These are phyloP conservation scores for Citrus reticulata DNA, from an alignment of 345 rosid species.

Conservation along the genomic window DNA sequence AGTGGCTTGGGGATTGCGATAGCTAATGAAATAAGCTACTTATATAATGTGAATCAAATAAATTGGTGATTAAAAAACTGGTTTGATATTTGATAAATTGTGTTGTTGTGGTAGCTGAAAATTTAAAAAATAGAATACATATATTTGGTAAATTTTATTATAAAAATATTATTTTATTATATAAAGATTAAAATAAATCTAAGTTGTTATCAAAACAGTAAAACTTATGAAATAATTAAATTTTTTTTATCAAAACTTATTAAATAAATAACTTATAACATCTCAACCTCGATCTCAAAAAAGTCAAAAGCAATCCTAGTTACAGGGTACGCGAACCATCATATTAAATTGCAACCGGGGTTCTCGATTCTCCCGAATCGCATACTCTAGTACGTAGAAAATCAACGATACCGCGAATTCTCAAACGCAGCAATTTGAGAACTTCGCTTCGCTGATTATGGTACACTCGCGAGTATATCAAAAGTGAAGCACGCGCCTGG, in stretches of 20 bases:
- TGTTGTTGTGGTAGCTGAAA: rapidly evolving
- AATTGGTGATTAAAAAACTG: too few species aligned
- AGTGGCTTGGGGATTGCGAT: rapidly evolving
- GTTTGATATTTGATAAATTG: rapidly evolving
- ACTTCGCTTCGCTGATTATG: neutral
- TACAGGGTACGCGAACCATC: constrained; percentile 4
- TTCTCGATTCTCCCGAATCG: neutral
- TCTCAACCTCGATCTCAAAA: too few species aligned
- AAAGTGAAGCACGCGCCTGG: neutral
- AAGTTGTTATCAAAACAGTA: too few species aligned
- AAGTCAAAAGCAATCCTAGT: neutral
- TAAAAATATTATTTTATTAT: too few species aligned
- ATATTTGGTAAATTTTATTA: rapidly evolving
- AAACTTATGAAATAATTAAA: too few species aligned
- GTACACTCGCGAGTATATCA: constrained; percentile 11
- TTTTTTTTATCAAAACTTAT: too few species aligned
- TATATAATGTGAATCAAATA: rapidly evolving
- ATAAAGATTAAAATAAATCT: too few species aligned
- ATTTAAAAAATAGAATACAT: too few species aligned
- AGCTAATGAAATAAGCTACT: too few species aligned
- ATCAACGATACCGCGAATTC: constrained; percentile 16
- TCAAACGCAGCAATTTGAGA: neutral
- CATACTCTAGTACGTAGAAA: neutral
- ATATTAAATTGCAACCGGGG: constrained; percentile 17
- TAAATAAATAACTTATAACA: too few species aligned